phyloP scores from a whole-genome alignment of 208 protist species.

The Crithidia sp. region DNA sequence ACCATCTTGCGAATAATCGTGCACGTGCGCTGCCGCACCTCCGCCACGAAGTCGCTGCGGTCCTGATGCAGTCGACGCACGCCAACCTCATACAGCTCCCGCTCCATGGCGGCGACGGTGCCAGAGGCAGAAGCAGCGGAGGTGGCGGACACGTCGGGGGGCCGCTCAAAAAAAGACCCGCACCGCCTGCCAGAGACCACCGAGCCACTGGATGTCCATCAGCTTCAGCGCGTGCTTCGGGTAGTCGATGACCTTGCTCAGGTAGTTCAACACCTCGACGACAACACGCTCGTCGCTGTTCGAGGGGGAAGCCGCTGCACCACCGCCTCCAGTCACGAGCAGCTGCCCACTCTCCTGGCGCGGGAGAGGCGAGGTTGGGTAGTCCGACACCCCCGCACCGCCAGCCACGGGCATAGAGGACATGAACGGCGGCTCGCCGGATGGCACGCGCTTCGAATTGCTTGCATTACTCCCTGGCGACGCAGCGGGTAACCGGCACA shows the following conservation, averaged over 20 bases:
- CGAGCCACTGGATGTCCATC: conserved; percentile 75
- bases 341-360: conserved; percentile 14
- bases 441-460: conserved; percentile 1
- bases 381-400: not conserved
- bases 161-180: conserved; percentile 43
- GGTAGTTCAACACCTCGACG: conserved; percentile 65
- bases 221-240: conserved; percentile 65
- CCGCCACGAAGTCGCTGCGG: conserved; percentile 38
- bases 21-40: conserved; percentile 55
- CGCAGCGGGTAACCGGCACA: conserved; percentile 8
- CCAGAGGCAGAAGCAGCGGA: not conserved
- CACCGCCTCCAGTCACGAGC: too few relatives aligned
- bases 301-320: not conserved
- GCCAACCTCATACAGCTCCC: conserved; percentile 7
- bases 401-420: not conserved
- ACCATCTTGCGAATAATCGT: conserved; percentile 74
- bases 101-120: not conserved
- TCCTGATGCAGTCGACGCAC: conserved; percentile 26
- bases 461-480: not conserved
- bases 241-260: conserved; percentile 85
- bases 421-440: not conserved
- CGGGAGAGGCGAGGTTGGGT: not conserved
- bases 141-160: not conserved
- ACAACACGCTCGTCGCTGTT: conserved; percentile 56
- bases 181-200: conserved; percentile 77